Evolutionary conservation across 495 filamentous ascomycete species (phyloP).

Genomic region (Lasiosphaeriaceae sp.): DNA sequence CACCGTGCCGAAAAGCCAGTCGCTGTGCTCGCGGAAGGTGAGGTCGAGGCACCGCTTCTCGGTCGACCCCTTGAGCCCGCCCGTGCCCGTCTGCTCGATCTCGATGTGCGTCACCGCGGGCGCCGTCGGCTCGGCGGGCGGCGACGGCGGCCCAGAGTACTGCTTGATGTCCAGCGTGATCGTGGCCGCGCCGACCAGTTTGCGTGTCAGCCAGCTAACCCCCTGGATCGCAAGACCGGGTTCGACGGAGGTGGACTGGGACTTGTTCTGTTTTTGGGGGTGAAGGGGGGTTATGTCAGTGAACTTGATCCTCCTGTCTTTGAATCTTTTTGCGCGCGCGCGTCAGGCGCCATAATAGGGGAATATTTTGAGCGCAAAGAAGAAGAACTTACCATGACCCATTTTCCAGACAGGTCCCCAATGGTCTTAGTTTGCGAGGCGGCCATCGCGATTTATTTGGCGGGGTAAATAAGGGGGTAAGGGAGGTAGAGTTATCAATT

Average conservation of each 20-base stretch:
- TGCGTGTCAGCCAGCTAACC: conserved; percentile 78
- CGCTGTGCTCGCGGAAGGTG: conserved; percentile 62
- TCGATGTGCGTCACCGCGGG: conserved; percentile 63
- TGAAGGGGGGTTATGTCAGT: too few relatives aligned
- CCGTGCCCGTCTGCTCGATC: conserved; percentile 72
- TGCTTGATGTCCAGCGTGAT: conserved; percentile 68
- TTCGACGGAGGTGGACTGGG: conserved; percentile 68
- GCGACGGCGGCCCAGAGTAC: conserved; percentile 47
- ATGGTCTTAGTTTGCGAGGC: conserved; percentile 70
- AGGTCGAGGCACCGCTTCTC: conserved; percentile 73
- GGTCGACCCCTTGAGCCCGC: conserved; percentile 66
- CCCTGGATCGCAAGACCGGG: conserved; percentile 75
- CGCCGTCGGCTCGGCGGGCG: conserved; percentile 33
- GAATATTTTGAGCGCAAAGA: too few relatives aligned
- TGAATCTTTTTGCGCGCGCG: not conserved
- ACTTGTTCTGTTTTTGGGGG: conserved; percentile 61
- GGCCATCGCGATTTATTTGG: conserved; percentile 60
- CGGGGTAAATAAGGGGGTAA: conserved; percentile 4
- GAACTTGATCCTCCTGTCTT: too few relatives aligned
- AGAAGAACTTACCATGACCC: conserved; percentile 61
- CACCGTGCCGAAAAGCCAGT: conserved; percentile 78
- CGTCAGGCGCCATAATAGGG: too few relatives aligned
- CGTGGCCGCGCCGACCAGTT: conserved; percentile 65
- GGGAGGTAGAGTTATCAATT: not conserved
- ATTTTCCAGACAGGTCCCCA: conserved; percentile 71